Evolutionary conservation across 805 yeast species (phyloP).

Genomic region (Nakazawaea wyomingensis): DNA sequence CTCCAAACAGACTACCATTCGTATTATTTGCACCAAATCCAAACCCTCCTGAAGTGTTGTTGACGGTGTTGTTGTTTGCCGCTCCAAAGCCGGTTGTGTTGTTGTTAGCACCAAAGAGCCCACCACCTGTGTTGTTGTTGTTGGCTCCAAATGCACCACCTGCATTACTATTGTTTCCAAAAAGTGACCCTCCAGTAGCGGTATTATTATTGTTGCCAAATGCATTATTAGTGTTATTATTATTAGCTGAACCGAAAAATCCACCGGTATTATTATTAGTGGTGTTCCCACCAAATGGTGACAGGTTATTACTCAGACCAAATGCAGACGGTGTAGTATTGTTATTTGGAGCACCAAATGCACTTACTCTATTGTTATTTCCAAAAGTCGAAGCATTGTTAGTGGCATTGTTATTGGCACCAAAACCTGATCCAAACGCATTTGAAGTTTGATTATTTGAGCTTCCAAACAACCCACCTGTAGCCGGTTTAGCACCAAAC

Average conservation of each 20-base stretch:
- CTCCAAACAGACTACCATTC: constrained; percentile 29
- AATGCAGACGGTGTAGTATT: constrained; percentile 17
- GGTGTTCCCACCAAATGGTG: constrained; percentile 19
- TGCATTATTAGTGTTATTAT: neutral
- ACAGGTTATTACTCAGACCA: constrained; percentile 14
- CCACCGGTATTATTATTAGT: constrained; percentile 22
- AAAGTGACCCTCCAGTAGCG: constrained; percentile 11
- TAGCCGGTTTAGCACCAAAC: constrained; percentile 33
- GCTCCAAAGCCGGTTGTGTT: constrained; percentile 12
- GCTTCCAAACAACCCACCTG: constrained; percentile 30
- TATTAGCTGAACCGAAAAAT: constrained; percentile 25
- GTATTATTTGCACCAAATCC: constrained; percentile 29
- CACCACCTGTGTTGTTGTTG: constrained; percentile 24
- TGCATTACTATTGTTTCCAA: constrained; percentile 22
- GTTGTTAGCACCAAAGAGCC: constrained; percentile 15
- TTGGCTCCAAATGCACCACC: constrained; percentile 20
- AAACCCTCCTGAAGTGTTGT: constrained; percentile 26
- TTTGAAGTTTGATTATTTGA: constrained; percentile 19
- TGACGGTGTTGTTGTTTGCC: constrained; percentile 27
- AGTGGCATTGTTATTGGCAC: constrained; percentile 19
- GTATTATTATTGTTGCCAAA: constrained; percentile 18
- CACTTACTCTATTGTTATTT: constrained; percentile 12
- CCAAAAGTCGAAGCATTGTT: constrained; percentile 18
- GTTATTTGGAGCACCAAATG: constrained; percentile 22
- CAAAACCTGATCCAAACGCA: constrained; percentile 26